Percentiles rank a stretch among this genome's conserved stretches.
Evolutionary conservation across 2,329 filamentous ascomycete species (phyloP).

Genomic region (Colletotrichum camelliae): DNA sequence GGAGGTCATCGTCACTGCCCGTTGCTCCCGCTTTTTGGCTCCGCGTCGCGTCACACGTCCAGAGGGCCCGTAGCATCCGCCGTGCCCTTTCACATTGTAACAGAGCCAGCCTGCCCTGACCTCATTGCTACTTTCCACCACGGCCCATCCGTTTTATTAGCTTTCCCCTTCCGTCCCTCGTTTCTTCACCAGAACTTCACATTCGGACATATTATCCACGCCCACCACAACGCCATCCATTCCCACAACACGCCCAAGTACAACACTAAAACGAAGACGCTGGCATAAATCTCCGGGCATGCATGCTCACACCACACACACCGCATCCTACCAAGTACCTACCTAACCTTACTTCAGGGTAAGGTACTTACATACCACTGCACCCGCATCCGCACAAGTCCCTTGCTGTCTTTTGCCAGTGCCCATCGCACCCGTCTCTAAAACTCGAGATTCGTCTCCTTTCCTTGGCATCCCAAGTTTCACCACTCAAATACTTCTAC

Average conservation of each 20-base stretch:
- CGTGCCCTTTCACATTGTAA: not conserved
- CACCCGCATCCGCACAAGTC: not conserved
- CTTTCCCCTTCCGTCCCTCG: not conserved
- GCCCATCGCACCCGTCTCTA: not conserved
- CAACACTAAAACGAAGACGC: not conserved
- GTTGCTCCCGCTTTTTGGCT: not conserved
- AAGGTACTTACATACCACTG: not conserved
- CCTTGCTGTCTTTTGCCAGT: not conserved
- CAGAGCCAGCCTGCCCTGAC: not conserved
- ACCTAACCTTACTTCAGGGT: not conserved
- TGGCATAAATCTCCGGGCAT: not conserved
- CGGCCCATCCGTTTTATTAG: not conserved
- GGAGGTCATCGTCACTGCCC: not conserved
- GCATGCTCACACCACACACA: not conserved
- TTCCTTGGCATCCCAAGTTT: slow-evolving; percentile 16
- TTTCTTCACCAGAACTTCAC: not conserved
- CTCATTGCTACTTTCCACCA: not conserved
- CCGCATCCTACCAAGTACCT: not conserved
- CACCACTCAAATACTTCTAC: not conserved
- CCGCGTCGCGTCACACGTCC: not conserved
- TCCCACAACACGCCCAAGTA: not conserved
- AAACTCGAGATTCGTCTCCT: slow-evolving; percentile 9
- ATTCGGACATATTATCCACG: not conserved
- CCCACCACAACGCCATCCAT: not conserved
- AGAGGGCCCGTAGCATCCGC: not conserved